Evolutionary conservation across 257 asterid species (phyloP), one percentile per base, ranked within the genome.

Genomic region (Ophiorrhiza pumila): DNA sequence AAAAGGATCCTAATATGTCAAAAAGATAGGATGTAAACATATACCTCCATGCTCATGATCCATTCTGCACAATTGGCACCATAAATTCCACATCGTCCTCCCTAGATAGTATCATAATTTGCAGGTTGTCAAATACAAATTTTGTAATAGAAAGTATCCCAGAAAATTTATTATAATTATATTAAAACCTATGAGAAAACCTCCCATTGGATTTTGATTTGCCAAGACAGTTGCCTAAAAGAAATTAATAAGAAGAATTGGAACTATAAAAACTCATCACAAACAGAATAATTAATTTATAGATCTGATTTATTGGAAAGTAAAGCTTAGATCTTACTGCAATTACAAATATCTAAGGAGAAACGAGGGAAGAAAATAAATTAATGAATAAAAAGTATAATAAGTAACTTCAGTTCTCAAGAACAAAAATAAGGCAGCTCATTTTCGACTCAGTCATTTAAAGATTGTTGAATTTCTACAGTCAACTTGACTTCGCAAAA

Each of bases 41-140:
- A 35, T 81, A 92, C 99, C 99, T 95, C 89, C 99, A 92, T 95
- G 80, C 97, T 90, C 77, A 95, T 89, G 81, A 95, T 82, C 99
- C 99, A 95, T 88, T 95, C 93, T 56, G 98, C 49, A 58, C 83
- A 85, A 79, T 95, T 95, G 77, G 90, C 92, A 35, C 99, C 99
- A 84, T 87, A 95, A 61, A 95, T 92, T 79, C 99, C 99, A 77
- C 99, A 95, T 35, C 93, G 88, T 57, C 83, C 96, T 77, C 94
- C 97, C 99, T 95, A 79, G 27, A 84, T 65, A 78, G 62, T 46
- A 67, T 63, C 58, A 39, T 59, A 63, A 75, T 63, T 58, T 72
- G 71, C 71, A 23, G 68, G 73, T 53, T 63, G 74, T 84, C 64
- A 77, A 80, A 72, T 43, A 58, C 60, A 67, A 47, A 73, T 77